Evolutionary conservation across 177 flowering plant genomes (phyloP).

Genomic region (Vitis hybrid): DNA sequence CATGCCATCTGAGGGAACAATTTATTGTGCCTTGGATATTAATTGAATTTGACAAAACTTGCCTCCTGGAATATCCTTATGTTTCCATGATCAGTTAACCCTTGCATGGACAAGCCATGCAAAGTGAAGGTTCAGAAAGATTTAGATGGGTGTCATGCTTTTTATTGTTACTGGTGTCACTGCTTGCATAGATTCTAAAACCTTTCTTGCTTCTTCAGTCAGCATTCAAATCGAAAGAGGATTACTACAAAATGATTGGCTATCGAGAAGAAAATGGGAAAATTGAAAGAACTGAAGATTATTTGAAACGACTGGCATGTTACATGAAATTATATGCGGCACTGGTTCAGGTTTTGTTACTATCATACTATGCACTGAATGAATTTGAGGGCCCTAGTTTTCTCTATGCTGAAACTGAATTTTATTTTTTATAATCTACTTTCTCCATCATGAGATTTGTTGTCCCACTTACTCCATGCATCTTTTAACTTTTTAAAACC

Average conservation of each 20-base stretch:
- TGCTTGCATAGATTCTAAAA: not conserved
- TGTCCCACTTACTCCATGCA: not conserved
- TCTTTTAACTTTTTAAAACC: not conserved
- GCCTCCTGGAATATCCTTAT: too few relatives aligned
- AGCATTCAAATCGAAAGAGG: conserved; percentile 53
- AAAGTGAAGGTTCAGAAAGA: too few relatives aligned
- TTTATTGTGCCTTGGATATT: too few relatives aligned
- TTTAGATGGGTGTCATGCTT: not conserved
- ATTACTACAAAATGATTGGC: conserved; percentile 67
- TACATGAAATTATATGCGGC: conserved; percentile 83
- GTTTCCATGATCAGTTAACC: too few relatives aligned
- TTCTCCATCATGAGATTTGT: not conserved
- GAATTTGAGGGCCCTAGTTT: not conserved
- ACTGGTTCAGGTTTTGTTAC: conserved; percentile 67
- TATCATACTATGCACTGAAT: not conserved
- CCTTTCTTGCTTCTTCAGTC: conserved; percentile 37
- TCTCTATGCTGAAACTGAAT: not conserved
- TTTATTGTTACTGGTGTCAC: not conserved
- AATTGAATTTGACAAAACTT: too few relatives aligned
- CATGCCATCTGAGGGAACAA: not conserved
- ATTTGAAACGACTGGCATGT: conserved; percentile 51
- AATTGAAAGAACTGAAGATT: conserved; percentile 49
- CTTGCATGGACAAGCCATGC: too few relatives aligned
- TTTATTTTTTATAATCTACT: too few relatives aligned
- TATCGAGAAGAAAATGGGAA: conserved; percentile 64